These are phyloP conservation scores for Trifolium subterraneum DNA, from an alignment of 306 rosid species.

Conservation along the genomic window DNA sequence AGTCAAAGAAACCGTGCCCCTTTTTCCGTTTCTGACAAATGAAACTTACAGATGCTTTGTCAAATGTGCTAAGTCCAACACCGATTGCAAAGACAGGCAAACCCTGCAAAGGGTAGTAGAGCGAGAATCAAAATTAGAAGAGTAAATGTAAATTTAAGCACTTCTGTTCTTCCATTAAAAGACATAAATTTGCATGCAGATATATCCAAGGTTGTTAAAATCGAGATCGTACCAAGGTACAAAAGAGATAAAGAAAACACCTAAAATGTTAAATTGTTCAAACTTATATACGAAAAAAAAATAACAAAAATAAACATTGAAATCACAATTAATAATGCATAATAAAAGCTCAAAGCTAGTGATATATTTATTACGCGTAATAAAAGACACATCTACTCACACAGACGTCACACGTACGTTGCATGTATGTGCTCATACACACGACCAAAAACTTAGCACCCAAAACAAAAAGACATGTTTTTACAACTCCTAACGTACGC, in stretches of 20 bases:
- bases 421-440: not conserved
- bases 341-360: not conserved
- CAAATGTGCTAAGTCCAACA: slow-evolving; percentile 86
- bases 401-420: not conserved
- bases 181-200: not conserved
- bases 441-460: not conserved
- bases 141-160: not conserved
- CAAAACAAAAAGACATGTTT: not conserved
- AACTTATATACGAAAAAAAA: not conserved
- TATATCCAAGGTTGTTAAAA: slow-evolving; percentile 21
- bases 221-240: not conserved
- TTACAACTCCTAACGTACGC: not conserved
- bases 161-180: not conserved
- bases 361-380: not conserved
- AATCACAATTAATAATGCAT: not conserved
- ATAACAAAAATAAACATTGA: not conserved
- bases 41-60: slow-evolving; percentile 92
- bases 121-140: slow-evolving; percentile 10
- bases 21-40: slow-evolving; percentile 30
- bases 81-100: slow-evolving; percentile 89
- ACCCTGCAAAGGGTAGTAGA: slow-evolving; percentile 61
- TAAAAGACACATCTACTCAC: not conserved
- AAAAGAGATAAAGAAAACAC: not conserved
- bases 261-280: not conserved
- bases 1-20: slow-evolving; percentile 22